Evolutionary conservation across 345 rosid species (phyloP).

Genomic region (Eucalyptus erythrocorys): DNA sequence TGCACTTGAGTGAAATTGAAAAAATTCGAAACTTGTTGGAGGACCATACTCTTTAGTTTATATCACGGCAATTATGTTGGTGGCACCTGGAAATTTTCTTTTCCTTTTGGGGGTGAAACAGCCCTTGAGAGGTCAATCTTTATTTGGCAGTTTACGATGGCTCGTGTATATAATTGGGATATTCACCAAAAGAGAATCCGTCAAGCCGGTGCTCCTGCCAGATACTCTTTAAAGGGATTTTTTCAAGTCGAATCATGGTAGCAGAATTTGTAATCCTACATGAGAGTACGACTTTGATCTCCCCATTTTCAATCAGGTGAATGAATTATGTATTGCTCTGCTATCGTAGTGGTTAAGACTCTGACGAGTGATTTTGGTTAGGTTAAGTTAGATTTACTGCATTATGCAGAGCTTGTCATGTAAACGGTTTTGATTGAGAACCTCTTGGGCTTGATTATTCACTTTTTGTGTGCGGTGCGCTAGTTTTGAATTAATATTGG

Average conservation of each 20-base stretch:
- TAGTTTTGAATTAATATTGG: too few relatives aligned
- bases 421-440: too few relatives aligned
- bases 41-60: slow-evolving; percentile 17
- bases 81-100: neutral
- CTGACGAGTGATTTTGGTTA: neutral
- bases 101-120: too few relatives aligned
- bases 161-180: slow-evolving; percentile 89
- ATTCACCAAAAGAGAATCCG: slow-evolving; percentile 75
- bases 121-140: too few relatives aligned
- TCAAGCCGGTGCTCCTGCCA: slow-evolving; percentile 24
- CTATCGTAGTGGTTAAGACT: neutral
- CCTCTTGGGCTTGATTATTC: too few relatives aligned
- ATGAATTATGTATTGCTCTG: neutral
- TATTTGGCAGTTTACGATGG: slow-evolving; percentile 35
- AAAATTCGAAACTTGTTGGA: slow-evolving; percentile 28
- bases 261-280: neutral
- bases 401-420: neutral
- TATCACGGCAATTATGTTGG: neutral
- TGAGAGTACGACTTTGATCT: neutral
- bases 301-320: neutral
- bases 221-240: slow-evolving; percentile 20
- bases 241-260: neutral
- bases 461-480: too few relatives aligned
- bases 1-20: too few relatives aligned
- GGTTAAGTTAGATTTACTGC: neutral